phyloP scores from a whole-genome alignment of 2,329 filamentous ascomycete species.

The Xenoacremonium recifei region DNA sequence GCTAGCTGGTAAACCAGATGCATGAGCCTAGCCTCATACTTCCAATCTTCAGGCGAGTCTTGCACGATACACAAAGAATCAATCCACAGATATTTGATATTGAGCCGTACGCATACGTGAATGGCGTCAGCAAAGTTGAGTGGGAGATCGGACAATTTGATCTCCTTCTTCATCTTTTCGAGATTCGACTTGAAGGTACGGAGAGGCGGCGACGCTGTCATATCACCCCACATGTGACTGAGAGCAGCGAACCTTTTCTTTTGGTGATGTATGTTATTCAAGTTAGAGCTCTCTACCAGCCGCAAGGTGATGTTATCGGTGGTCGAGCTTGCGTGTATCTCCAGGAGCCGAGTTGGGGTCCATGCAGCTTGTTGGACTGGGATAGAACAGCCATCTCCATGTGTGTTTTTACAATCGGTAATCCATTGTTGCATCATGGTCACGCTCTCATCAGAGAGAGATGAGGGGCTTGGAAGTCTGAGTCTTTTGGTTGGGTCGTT shows the following conservation, averaged over 20 bases:
- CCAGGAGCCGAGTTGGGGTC: neutral
- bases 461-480: neutral
- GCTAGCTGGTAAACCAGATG: neutral
- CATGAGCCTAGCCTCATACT: constrained; percentile 1
- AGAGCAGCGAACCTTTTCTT: constrained; percentile 1
- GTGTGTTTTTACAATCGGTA: neutral
- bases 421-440: neutral
- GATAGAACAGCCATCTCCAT: neutral
- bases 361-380: neutral
- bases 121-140: neutral
- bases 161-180: neutral
- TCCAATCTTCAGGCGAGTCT: constrained; percentile 1
- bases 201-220: neutral
- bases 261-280: neutral
- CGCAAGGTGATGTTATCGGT: constrained; percentile 1
- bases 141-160: neutral
- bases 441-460: neutral
- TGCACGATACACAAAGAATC: neutral
- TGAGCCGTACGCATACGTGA: neutral
- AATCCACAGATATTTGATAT: constrained; percentile 1
- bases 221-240: constrained; percentile 3
- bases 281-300: neutral
- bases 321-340: constrained; percentile 3
- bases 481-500: neutral
- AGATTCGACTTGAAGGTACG: neutral